Evolutionary conservation across 805 yeast species (phyloP).

Genomic region (Myxozyma udenii): DNA sequence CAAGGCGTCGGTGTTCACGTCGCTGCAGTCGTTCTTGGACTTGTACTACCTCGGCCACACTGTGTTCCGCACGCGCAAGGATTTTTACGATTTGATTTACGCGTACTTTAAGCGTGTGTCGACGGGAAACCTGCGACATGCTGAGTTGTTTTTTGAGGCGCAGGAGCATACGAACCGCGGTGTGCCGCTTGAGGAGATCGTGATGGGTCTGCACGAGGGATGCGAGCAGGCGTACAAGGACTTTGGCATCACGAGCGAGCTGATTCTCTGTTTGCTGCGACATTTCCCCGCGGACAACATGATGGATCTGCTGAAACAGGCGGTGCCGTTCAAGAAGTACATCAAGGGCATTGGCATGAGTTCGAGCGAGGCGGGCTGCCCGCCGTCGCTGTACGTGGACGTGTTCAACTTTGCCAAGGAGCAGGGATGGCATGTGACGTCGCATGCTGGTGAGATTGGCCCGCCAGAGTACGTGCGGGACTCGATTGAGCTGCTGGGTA

Average conservation of each 20-base stretch:
- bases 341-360: slow-evolving; percentile 80
- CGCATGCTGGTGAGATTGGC: slow-evolving; percentile 91
- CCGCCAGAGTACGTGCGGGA: slow-evolving; percentile 63
- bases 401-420: slow-evolving; percentile 54
- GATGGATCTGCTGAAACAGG: slow-evolving; percentile 53
- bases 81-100: slow-evolving; percentile 76
- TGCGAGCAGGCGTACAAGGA: slow-evolving; percentile 58
- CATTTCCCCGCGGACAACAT: slow-evolving; percentile 65
- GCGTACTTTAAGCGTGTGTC: slow-evolving; percentile 51
- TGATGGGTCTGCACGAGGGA: slow-evolving; percentile 53
- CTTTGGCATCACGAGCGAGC: slow-evolving; percentile 61
- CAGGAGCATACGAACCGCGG: slow-evolving; percentile 31
- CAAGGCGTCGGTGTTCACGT: slow-evolving; percentile 57
- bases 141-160: slow-evolving; percentile 30
- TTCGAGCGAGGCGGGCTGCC: slow-evolving; percentile 74
- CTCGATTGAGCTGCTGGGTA: slow-evolving; percentile 58
- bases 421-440: slow-evolving; percentile 62
- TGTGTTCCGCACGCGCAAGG: slow-evolving; percentile 65
- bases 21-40: slow-evolving; percentile 73
- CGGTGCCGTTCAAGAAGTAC: slow-evolving; percentile 43
- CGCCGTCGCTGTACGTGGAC: slow-evolving; percentile 65
- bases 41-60: slow-evolving; percentile 78
- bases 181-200: slow-evolving; percentile 27
- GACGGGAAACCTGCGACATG: slow-evolving; percentile 27
- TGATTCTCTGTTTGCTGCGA: slow-evolving; percentile 79